Percentiles rank a stretch among this genome's conserved stretches.
These are phyloP conservation scores for Diphasiastrum complanatum DNA, from an alignment of 83 land plant genomes.

Conservation along the genomic window DNA sequence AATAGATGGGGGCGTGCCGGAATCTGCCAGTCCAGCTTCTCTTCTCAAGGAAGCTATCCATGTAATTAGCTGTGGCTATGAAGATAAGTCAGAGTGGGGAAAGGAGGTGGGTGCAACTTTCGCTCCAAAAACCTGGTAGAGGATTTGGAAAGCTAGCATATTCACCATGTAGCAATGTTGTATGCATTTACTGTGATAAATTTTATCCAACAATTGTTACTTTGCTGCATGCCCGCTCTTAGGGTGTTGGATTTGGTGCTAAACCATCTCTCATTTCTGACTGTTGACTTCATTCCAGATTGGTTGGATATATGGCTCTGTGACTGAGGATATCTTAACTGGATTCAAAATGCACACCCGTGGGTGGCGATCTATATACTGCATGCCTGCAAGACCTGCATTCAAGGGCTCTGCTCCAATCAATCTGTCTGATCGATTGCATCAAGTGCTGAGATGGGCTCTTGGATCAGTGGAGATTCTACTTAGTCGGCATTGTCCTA, in stretches of 20 bases:
- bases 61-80: slow-evolving; percentile 75
- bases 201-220: neutral
- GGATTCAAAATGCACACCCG: slow-evolving; percentile 16
- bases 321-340: slow-evolving; percentile 15
- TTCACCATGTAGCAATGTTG: too few relatives aligned
- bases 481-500: slow-evolving; percentile 16
- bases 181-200: too few relatives aligned
- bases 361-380: slow-evolving; percentile 13
- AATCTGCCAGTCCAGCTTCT: slow-evolving; percentile 46
- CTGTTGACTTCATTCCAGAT: too few relatives aligned
- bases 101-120: slow-evolving; percentile 65
- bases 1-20: slow-evolving; percentile 65
- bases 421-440: slow-evolving; percentile 11
- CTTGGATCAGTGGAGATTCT: slow-evolving; percentile 19
- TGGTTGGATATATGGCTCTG: slow-evolving; percentile 7
- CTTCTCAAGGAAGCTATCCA: slow-evolving; percentile 67
- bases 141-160: too few relatives aligned
- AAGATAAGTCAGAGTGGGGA: slow-evolving; percentile 75
- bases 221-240: too few relatives aligned
- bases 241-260: too few relatives aligned
- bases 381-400: slow-evolving; percentile 19
- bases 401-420: too few relatives aligned
- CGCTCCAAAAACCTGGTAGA: too few relatives aligned
- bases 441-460: slow-evolving; percentile 15
- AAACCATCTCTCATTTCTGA: too few relatives aligned